phyloP scores from a whole-genome alignment of 768 basidiomycete genomes.

The Kwoniella botswanensis region DNA sequence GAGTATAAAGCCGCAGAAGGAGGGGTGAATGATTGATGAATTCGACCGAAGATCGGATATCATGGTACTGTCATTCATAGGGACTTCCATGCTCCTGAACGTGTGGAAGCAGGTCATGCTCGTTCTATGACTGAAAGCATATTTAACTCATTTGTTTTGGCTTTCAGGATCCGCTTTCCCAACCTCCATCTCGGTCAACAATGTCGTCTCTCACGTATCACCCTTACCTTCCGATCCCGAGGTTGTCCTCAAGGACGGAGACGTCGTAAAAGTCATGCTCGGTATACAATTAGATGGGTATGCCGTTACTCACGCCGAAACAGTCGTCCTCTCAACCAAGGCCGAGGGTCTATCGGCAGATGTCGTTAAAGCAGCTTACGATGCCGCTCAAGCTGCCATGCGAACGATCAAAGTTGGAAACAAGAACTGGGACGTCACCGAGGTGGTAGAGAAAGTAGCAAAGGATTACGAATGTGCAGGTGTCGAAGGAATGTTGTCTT shows the following conservation, averaged over 20 bases:
- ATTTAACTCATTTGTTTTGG: neutral
- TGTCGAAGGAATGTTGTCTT: constrained; percentile 96
- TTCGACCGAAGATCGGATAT: no score
- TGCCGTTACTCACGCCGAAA: constrained; percentile 91
- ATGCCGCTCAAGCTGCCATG: constrained; percentile 89
- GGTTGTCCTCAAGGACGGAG: constrained; percentile 65
- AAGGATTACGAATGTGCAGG: constrained; percentile 76
- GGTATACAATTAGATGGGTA: constrained; percentile 98
- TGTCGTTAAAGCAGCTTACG: constrained; percentile 89
- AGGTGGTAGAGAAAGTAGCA: constrained; percentile 75
- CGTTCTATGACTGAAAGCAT: no score
- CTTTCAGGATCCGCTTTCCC: constrained; percentile 76
- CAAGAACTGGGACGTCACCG: constrained; percentile 95
- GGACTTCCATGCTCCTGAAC: no score
- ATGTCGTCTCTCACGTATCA: constrained; percentile 92
- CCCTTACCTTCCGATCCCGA: constrained; percentile 78
- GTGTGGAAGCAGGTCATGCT: no score
- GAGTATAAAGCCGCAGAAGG: no score
- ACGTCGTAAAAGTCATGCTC: constrained; percentile 94
- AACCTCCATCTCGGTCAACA: constrained; percentile 91
- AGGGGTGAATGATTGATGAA: no score
- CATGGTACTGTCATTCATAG: no score
- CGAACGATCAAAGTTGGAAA: constrained; percentile 86
- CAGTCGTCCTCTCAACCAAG: constrained; percentile 83
- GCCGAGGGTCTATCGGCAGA: constrained; percentile 84